Base-by-base conservation (phyloP, 768 basidiomycete species). In the Leucogyrophana mollusca region DNA sequence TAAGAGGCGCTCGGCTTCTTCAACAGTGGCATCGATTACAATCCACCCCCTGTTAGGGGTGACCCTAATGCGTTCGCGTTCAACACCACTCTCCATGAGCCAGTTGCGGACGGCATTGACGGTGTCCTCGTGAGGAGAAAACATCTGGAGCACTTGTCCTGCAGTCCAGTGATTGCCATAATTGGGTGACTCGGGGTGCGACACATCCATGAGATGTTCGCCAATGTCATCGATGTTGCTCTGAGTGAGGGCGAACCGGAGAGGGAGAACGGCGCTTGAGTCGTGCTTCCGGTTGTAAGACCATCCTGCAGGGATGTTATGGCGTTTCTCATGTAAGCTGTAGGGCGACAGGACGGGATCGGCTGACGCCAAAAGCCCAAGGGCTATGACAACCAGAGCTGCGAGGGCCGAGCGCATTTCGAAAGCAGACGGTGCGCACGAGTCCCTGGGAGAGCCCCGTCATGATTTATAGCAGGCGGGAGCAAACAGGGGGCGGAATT, bases 141-240 rank as follows among this genome's bases (percentile, higher is more conserved):
- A 81, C 6, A 67, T 64, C 18, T 71, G 60, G 3, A 71, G 65
- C 21, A 79, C 67, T 43, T 73, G 54, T 2, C 61, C 64, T 9
- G 77, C 57, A 4, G 67, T 59, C 68, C 73, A 77, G 55, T 79
- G 78, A 45, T 73, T 59, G 14, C 77, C 76, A 51, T 79, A 80
- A 51, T 65, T 65, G 11, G 68, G 66, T 0, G 77, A 78, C 18
- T 73, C 70, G 3, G 78, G 77, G 50, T 79, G 70, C 2, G 78
- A 72, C 14, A 79, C 72, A 32, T 70, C 69, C 54, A 72, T 57
- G 20, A 80, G 69, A 34, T 72, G 60, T 9, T 68, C 67, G 51
- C 78, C 74, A 37, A 79, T 56, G 9, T 61, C 65, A 35, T 74
- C 58, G 43, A 77, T 60, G 46, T 79, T 75, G 36, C 60, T 58